These are phyloP conservation scores for Leccinum proximum DNA, from an alignment of 1,284 basidiomycete genomes.

Conservation along the genomic window DNA sequence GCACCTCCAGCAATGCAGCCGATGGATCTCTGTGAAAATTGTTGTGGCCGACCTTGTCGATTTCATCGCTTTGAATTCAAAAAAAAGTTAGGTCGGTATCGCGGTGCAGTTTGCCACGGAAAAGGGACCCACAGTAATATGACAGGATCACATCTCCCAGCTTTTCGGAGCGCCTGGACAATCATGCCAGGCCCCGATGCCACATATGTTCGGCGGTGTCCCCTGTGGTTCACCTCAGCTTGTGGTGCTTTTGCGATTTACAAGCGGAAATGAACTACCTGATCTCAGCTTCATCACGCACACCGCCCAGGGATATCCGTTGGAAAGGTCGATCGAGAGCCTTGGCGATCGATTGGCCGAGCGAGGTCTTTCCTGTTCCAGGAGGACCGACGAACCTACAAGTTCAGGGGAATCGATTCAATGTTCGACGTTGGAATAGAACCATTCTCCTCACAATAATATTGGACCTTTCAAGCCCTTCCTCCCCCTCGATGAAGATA, in stretches of 20 bases:
- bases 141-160: slow-evolving; percentile 79
- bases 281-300: slow-evolving; percentile 91
- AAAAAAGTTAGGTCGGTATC: slow-evolving; percentile 26
- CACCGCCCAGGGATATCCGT: slow-evolving; percentile 89
- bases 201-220: slow-evolving; percentile 90
- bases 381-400: slow-evolving; percentile 77
- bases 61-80: slow-evolving; percentile 55
- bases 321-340: slow-evolving; percentile 86
- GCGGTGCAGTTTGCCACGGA: slow-evolving; percentile 2
- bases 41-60: slow-evolving; percentile 86
- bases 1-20: slow-evolving; percentile 84
- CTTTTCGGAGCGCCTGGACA: slow-evolving; percentile 87
- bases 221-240: slow-evolving; percentile 35
- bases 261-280: slow-evolving; percentile 28
- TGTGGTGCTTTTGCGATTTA: background rate
- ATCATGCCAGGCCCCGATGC: slow-evolving; percentile 86
- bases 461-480: slow-evolving; percentile 75
- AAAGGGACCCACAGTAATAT: slow-evolving; percentile 61
- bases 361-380: slow-evolving; percentile 82
- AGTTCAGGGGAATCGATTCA: background rate
- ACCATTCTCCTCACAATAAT: slow-evolving; percentile 51
- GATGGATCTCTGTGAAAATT: slow-evolving; percentile 91
- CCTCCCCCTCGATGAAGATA: slow-evolving; percentile 12
- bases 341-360: slow-evolving; percentile 85
- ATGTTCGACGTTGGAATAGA: background rate